phyloP scores from a whole-genome alignment of 1,284 basidiomycete genomes.

The Melampsora allii-populina region DNA sequence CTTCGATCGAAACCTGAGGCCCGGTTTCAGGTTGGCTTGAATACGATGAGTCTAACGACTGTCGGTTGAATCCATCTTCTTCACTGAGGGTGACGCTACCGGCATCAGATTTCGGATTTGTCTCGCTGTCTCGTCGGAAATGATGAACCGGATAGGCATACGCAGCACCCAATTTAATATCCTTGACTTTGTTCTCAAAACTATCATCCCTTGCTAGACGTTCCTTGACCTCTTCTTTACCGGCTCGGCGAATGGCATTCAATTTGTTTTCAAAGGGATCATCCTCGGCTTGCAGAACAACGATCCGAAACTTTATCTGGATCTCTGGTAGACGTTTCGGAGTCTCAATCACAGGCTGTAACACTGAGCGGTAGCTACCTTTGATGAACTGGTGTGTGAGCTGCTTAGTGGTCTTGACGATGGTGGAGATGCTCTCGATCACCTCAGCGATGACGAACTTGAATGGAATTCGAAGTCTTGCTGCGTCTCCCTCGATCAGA shows the following conservation, averaged over 20 bases:
- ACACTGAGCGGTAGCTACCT: slow-evolving; percentile 49
- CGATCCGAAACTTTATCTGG: slow-evolving; percentile 62
- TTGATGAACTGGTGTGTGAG: slow-evolving; percentile 54
- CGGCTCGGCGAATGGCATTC: slow-evolving; percentile 73
- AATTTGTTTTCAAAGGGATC: slow-evolving; percentile 79
- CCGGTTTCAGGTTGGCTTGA: slow-evolving; percentile 52
- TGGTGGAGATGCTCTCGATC: slow-evolving; percentile 54
- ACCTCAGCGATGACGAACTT: slow-evolving; percentile 63
- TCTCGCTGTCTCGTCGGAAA: slow-evolving; percentile 1
- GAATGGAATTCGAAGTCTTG: slow-evolving; percentile 72
- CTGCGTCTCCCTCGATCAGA: slow-evolving; percentile 62
- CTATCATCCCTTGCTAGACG: slow-evolving; percentile 74
- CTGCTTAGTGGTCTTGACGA: slow-evolving; percentile 56
- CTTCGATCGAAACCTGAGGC: slow-evolving; percentile 60
- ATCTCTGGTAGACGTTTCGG: slow-evolving; percentile 57
- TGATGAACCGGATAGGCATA: background rate
- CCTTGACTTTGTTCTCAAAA: slow-evolving; percentile 71
- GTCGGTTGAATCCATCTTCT: slow-evolving; percentile 10
- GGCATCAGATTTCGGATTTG: slow-evolving; percentile 7
- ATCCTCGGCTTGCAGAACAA: slow-evolving; percentile 74
- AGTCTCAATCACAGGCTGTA: slow-evolving; percentile 50
- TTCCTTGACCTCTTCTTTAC: slow-evolving; percentile 69
- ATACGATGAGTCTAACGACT: slow-evolving; percentile 28
- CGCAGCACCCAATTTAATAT: slow-evolving; percentile 55
- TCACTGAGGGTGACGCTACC: slow-evolving; percentile 5